phyloP scores from a whole-genome alignment of 1,284 basidiomycete species.

The Filobasidium uniguttulatum region DNA sequence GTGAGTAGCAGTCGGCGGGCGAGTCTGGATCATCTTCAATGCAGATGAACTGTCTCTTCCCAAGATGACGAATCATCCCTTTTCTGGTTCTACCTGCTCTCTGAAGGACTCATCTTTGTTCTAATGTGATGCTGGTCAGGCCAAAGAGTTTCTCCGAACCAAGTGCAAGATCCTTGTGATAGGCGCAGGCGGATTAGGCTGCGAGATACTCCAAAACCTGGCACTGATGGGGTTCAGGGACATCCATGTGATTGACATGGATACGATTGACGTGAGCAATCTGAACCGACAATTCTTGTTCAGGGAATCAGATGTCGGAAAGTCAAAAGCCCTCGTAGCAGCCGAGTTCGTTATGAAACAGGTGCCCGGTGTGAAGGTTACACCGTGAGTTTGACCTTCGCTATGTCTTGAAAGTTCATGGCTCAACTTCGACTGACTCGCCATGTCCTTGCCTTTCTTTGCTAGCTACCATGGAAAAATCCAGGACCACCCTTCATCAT shows the following conservation, averaged over 20 bases:
- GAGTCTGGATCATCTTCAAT: background rate
- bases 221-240: constrained; percentile 88
- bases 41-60: background rate
- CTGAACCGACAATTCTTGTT: constrained; percentile 97
- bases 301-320: constrained; percentile 67
- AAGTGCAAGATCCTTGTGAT: constrained; percentile 91
- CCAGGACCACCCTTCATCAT: constrained; percentile 91
- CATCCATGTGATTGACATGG: constrained; percentile 99
- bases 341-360: constrained; percentile 92
- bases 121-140: constrained; percentile 39
- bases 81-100: background rate
- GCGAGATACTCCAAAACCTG: constrained; percentile 86
- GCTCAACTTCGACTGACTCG: constrained; percentile 17
- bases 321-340: constrained; percentile 83
- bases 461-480: constrained; percentile 87
- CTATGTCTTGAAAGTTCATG: too few relatives aligned
- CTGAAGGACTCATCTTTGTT: background rate
- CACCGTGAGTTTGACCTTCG: constrained; percentile 56
- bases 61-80: constrained; percentile 1
- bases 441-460: background rate
- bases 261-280: constrained; percentile 98
- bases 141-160: constrained; percentile 71
- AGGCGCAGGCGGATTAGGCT: constrained; percentile 86
- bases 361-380: constrained; percentile 84
- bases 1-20: constrained; percentile 18